phyloP scores from a whole-genome alignment of 352 stramenopile species.

The Phytophthora capsici region DNA sequence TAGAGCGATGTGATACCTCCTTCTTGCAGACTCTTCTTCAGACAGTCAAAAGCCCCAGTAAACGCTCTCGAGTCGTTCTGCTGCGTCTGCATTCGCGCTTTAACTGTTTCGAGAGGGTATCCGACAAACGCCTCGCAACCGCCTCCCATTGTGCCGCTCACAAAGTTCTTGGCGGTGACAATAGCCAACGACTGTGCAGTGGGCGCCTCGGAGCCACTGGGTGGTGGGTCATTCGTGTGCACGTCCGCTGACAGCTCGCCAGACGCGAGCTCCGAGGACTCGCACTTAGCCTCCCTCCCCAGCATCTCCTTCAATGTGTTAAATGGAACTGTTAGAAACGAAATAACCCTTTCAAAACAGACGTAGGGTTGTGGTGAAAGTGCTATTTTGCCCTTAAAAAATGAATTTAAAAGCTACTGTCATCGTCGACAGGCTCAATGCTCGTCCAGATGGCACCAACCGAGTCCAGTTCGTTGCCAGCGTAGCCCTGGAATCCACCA shows the following conservation, averaged over 20 bases:
- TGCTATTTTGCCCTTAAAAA: too few relatives aligned
- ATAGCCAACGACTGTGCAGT: slow-evolving; percentile 50
- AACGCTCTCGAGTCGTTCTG: slow-evolving; percentile 37
- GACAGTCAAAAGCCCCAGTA: slow-evolving; percentile 54
- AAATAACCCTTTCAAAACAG: too few relatives aligned
- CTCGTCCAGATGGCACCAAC: slow-evolving; percentile 11
- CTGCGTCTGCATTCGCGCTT: slow-evolving; percentile 76
- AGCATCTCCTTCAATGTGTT: slow-evolving; percentile 11
- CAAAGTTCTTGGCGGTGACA: slow-evolving; percentile 68
- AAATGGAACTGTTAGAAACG: too few relatives aligned
- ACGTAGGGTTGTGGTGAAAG: too few relatives aligned
- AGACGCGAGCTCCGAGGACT: slow-evolving; percentile 34
- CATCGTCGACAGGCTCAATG: too few relatives aligned
- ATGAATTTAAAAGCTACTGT: too few relatives aligned
- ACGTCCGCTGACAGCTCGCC: slow-evolving; percentile 26
- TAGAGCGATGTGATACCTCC: slow-evolving; percentile 68
- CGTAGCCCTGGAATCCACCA: not conserved
- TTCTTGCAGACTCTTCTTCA: slow-evolving; percentile 63
- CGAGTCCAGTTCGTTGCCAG: slow-evolving; percentile 6
- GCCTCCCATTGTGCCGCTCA: slow-evolving; percentile 63
- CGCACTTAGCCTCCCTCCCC: slow-evolving; percentile 16
- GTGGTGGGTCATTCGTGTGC: not conserved
- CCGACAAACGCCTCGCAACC: slow-evolving; percentile 66
- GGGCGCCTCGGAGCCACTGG: not conserved
- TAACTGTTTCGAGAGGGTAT: slow-evolving; percentile 74